A percentile compares a stretch with the other conserved stretches of the same genome.
Evolutionary conservation across 306 rosid species (phyloP).

Genomic region (Cicer arietinum): DNA sequence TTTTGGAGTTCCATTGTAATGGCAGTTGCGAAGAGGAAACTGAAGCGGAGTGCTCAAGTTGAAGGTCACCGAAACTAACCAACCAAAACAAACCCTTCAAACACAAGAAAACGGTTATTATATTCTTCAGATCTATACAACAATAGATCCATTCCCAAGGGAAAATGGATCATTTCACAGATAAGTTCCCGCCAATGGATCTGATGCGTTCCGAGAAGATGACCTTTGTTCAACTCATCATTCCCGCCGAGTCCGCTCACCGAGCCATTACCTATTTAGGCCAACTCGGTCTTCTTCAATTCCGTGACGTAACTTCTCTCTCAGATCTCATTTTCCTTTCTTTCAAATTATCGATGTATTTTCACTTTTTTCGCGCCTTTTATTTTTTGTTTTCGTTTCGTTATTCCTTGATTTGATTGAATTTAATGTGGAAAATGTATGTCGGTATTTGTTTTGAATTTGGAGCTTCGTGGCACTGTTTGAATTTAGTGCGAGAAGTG

Average conservation of each 20-base stretch:
- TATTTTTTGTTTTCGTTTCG: constrained; percentile 26
- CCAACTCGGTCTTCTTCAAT: constrained; percentile 94
- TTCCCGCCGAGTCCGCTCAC: constrained; percentile 95
- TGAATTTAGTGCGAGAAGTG: neutral
- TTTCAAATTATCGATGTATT: neutral
- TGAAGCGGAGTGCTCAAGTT: constrained; percentile 36
- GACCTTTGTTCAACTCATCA: constrained; percentile 95
- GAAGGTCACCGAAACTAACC: constrained; percentile 43
- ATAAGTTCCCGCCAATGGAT: constrained; percentile 85
- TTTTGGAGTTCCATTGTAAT: constrained; percentile 37
- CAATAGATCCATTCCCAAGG: constrained; percentile 43
- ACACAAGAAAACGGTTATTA: constrained; percentile 28
- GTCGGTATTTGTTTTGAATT: neutral
- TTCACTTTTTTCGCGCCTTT: constrained; percentile 1
- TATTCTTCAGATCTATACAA: constrained; percentile 59
- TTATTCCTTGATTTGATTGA: neutral
- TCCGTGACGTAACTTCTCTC: constrained; percentile 77
- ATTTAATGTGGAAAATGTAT: neutral
- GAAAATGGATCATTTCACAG: constrained; percentile 76
- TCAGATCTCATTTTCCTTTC: constrained; percentile 41
- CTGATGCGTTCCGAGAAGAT: constrained; percentile 99
- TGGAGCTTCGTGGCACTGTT: neutral
- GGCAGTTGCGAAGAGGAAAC: constrained; percentile 58
- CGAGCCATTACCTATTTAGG: constrained; percentile 90
- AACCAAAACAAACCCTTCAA: constrained; percentile 36